Conservation (phyloP, 1,139 yeast genomes). For the Scheffersomyces parashehatae region DNA sequence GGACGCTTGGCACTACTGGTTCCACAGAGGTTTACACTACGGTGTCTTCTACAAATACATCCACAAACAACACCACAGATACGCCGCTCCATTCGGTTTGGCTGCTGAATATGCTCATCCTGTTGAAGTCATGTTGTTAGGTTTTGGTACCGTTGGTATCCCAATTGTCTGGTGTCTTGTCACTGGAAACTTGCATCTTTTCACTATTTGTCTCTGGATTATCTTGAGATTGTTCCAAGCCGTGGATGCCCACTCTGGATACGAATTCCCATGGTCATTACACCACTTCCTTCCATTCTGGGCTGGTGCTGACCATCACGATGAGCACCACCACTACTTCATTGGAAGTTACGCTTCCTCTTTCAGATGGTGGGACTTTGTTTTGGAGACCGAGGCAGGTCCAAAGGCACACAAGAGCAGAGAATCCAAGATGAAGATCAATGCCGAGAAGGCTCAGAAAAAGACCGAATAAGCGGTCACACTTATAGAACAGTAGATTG, state of each 20-base stretch:
- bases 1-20: slow-evolving; percentile 52
- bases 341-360: slow-evolving; percentile 48
- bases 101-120: slow-evolving; percentile 54
- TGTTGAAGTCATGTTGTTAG: slow-evolving; percentile 45
- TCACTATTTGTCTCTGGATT: slow-evolving; percentile 46
- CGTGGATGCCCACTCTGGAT: slow-evolving; percentile 50
- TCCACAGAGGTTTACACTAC: slow-evolving; percentile 46
- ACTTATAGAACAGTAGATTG: no score
- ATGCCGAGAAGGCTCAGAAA: slow-evolving; percentile 29
- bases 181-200: slow-evolving; percentile 42
- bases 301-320: slow-evolving; percentile 56
- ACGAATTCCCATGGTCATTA: slow-evolving; percentile 52
- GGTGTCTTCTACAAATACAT: slow-evolving; percentile 50
- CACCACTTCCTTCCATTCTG: slow-evolving; percentile 47
- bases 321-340: slow-evolving; percentile 48
- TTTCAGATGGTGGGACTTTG: slow-evolving; percentile 50
- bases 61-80: slow-evolving; percentile 51
- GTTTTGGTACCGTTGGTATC: slow-evolving; percentile 50
- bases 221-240: slow-evolving; percentile 48
- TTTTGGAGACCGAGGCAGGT: slow-evolving; percentile 47
- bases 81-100: slow-evolving; percentile 52
- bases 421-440: slow-evolving; percentile 33
- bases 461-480: slow-evolving; percentile 5
- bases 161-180: slow-evolving; percentile 43
- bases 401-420: slow-evolving; percentile 42